Percentiles rank a stretch among this genome's conserved stretches.
Evolutionary conservation across 225 moss, liverwort and hornwort species (phyloP).

Genomic region (Bryum argenteum): DNA sequence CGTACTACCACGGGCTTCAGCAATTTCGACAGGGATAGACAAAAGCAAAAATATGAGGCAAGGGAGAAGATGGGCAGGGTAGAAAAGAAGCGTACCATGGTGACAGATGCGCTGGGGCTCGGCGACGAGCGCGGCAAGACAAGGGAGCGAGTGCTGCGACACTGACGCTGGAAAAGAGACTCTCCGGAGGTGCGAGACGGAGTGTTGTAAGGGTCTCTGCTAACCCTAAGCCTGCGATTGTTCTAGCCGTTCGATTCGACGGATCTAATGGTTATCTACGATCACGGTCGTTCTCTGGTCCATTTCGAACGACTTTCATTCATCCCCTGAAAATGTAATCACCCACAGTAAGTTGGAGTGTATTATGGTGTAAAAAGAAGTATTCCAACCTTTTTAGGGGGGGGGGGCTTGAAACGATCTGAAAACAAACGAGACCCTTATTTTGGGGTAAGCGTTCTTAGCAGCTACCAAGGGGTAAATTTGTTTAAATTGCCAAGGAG

Average conservation of each 20-base stretch:
- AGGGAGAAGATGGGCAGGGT: neutral
- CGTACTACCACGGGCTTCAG: neutral
- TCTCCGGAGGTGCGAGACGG: fast-evolving
- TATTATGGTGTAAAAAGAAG: no score
- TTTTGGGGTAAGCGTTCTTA: no score
- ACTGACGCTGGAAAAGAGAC: constrained; percentile 37
- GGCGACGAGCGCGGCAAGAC: constrained; percentile 17
- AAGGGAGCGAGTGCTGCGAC: constrained; percentile 1
- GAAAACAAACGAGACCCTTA: no score
- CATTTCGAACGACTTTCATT: constrained; percentile 1
- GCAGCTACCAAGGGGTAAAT: no score
- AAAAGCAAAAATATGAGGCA: neutral
- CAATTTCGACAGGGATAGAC: no score
- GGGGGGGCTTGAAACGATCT: no score
- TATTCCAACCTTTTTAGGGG: no score
- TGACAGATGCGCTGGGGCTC: constrained; percentile 32
- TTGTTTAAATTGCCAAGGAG: no score
- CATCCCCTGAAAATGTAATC: neutral
- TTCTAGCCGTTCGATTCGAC: constrained; percentile 14
- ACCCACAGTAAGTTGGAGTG: no score
- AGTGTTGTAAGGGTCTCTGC: constrained; percentile 27
- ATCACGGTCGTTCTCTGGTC: neutral
- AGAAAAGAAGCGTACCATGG: constrained; percentile 36
- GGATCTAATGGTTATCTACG: constrained; percentile 4
- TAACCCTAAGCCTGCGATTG: constrained; percentile 25